Percentiles rank a stretch among this genome's conserved stretches.
phyloP scores from a whole-genome alignment of 169 alveolate genomes.

The Hepatocystis sp. region DNA sequence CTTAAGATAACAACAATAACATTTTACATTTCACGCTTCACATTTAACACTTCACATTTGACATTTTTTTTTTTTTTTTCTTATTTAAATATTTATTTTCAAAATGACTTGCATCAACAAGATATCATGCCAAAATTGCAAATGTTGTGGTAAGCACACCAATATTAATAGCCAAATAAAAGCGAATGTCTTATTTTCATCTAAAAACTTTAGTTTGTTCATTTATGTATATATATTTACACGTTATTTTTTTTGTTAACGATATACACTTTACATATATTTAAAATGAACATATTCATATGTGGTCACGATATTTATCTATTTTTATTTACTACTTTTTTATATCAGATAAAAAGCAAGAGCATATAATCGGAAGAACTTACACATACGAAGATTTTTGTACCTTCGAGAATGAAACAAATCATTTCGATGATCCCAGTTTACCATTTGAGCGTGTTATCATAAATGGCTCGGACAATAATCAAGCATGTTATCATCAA shows the following conservation, averaged over 20 bases:
- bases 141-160: constrained; percentile 53
- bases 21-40: too few relatives aligned
- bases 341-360: constrained; percentile 14
- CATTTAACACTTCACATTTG: too few relatives aligned
- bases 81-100: background rate
- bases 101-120: constrained; percentile 49
- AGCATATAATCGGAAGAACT: constrained; percentile 56
- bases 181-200: too few relatives aligned
- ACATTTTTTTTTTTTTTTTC: background rate
- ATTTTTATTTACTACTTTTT: background rate
- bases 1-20: too few relatives aligned
- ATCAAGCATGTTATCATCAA: constrained; percentile 60
- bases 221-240: too few relatives aligned
- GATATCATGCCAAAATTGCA: constrained; percentile 52
- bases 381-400: constrained; percentile 60
- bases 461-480: constrained; percentile 20
- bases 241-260: too few relatives aligned
- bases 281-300: constrained; percentile 1
- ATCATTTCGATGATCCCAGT: constrained; percentile 13
- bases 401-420: constrained; percentile 9
- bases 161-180: too few relatives aligned
- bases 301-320: constrained; percentile 7
- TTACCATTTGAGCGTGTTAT: constrained; percentile 62
- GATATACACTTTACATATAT: too few relatives aligned
- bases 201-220: too few relatives aligned